Base-by-base conservation (phyloP, 2,329 filamentous ascomycete genomes). In the Pseudogymnoascus sp. region DNA sequence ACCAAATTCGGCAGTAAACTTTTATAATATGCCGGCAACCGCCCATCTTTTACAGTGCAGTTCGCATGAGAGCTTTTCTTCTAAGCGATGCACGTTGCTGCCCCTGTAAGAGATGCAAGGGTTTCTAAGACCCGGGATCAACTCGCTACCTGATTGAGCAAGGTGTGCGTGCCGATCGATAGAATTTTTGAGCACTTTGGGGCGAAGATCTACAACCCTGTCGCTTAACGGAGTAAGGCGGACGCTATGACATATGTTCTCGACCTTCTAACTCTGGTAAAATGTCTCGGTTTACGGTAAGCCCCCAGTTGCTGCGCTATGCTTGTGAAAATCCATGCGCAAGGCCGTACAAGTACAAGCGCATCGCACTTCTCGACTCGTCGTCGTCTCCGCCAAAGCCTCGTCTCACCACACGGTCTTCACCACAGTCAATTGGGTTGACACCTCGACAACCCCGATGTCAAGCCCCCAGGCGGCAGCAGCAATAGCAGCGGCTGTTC, bases 391-490 rank as follows among this genome's bases (percentile, higher is more conserved):
- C 31, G 14, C 45, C 45, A 31, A 16, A 29, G 14, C 14, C 14
- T 31, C 45, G 45, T 16, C 23, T 34, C 10, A 34, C 7, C 8
- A 21, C 16, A 14, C n/a, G 1, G 8, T 54, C 47, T 31, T 57
- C 5, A 5, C 23, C 23, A 18, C 11, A 14, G 51, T 34, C 51
- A 57, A 57, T 29, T 57, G 29, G 51, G 14, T 57, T 57, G 51
- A 57, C 16, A 34, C 14, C 4, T 34, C 10, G 12, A 5, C 29
- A 18, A 57, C 34, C 34, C 12, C 62, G 18, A 67, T 64, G 62
- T 66, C 66, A 51, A 64, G 65, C 59, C 63, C 16, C 60, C 60
- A 16, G 40, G 64, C 67, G 31, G 67, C 66, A 29, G 63, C 63
- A 36, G 63, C 64, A 14, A 63, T 63, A 16, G 63, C 63, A 42